Evolutionary conservation across 768 basidiomycete genomes (phyloP).

Genomic region (Pleurotus salmoneostramineus): DNA sequence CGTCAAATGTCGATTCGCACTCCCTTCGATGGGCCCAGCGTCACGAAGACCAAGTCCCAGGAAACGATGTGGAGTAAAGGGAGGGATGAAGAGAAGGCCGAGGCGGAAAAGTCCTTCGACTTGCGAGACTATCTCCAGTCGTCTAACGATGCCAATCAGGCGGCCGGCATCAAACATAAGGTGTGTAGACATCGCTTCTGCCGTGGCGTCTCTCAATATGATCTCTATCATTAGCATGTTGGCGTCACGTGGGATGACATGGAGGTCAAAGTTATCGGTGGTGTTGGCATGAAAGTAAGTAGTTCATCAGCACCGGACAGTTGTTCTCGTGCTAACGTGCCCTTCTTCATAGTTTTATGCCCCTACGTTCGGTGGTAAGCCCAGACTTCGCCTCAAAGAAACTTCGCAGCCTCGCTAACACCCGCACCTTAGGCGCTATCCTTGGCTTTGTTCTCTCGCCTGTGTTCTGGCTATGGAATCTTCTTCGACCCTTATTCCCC

Average conservation of each 20-base stretch:
- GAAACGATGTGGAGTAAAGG: slow-evolving; percentile 12
- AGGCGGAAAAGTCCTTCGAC: slow-evolving; percentile 42
- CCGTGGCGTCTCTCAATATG: background rate
- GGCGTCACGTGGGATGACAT: slow-evolving; percentile 74
- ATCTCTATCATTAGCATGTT: slow-evolving; percentile 44
- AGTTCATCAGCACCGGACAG: background rate
- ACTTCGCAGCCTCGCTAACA: background rate
- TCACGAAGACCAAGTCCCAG: slow-evolving; percentile 5
- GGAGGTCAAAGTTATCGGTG: slow-evolving; percentile 57
- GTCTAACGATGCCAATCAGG: slow-evolving; percentile 61
- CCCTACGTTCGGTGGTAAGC: slow-evolving; percentile 52
- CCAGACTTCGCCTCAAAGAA: background rate
- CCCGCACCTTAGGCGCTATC: slow-evolving; percentile 39
- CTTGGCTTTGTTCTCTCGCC: slow-evolving; percentile 51
- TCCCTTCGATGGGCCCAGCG: slow-evolving; percentile 9
- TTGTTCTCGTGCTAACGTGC: background rate
- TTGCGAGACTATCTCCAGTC: slow-evolving; percentile 65
- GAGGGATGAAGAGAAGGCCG: slow-evolving; percentile 40
- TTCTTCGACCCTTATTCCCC: slow-evolving; percentile 36
- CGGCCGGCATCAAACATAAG: slow-evolving; percentile 67
- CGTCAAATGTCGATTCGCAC: slow-evolving; percentile 33
- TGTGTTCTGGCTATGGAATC: slow-evolving; percentile 40
- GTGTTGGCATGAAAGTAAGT: slow-evolving; percentile 50
- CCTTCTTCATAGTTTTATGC: slow-evolving; percentile 43
- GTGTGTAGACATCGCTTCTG: slow-evolving; percentile 12